phyloP scores from a whole-genome alignment of 148 eudicot species.

The Chenopodium berlandieri region DNA sequence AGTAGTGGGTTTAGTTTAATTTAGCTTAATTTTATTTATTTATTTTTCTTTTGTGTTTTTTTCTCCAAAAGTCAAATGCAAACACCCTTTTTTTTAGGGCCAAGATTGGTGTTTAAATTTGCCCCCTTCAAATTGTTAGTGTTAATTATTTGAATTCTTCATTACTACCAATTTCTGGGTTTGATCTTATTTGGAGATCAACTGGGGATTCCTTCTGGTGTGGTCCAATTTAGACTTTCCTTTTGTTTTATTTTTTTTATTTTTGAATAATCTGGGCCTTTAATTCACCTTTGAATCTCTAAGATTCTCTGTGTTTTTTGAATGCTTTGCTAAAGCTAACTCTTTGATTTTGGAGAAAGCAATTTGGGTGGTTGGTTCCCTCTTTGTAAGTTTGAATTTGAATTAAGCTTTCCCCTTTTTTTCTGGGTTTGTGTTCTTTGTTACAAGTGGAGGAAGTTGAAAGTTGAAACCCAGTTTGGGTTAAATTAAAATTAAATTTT shows the following conservation, averaged over 20 bases:
- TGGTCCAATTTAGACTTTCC: conserved; percentile 24
- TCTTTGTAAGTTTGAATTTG: conserved; percentile 35
- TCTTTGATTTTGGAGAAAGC: conserved; percentile 37
- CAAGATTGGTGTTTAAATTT: conserved; percentile 14
- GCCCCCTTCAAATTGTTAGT: not conserved
- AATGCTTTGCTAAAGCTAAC: conserved; percentile 27
- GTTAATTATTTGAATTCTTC: not conserved
- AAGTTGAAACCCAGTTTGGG: not conserved
- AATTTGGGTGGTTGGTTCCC: conserved; percentile 27
- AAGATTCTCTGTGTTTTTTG: conserved; percentile 23
- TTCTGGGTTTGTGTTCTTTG: conserved; percentile 14
- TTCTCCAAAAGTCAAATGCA: conserved; percentile 25
- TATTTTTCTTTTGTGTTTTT: not conserved
- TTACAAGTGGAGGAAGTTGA: conserved; percentile 14
- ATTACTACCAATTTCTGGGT: conserved; percentile 22
- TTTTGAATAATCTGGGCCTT: not conserved
- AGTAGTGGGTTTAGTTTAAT: not conserved
- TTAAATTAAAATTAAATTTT: no score
- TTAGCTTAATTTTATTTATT: not conserved
- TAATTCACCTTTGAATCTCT: conserved; percentile 25
- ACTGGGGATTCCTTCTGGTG: conserved; percentile 3
- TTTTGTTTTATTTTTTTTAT: not conserved
- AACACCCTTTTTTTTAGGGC: not conserved
- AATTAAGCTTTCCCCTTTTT: conserved; percentile 24
- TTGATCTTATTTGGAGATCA: conserved; percentile 27